Base-by-base conservation (phyloP, 495 filamentous ascomycete species). In the Penicillium simplicissimum region DNA sequence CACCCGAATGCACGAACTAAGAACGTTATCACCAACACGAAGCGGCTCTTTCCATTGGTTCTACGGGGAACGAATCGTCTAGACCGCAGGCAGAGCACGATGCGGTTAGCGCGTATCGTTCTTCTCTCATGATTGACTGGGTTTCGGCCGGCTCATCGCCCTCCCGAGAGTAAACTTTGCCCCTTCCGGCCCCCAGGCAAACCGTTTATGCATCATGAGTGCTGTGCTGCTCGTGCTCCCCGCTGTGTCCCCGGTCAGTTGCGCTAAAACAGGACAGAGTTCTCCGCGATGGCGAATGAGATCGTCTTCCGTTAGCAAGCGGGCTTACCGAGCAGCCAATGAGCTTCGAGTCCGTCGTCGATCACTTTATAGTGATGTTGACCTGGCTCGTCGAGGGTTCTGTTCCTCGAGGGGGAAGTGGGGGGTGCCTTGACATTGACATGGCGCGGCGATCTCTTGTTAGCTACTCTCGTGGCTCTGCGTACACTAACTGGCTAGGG, bases 31-130 rank as follows among this genome's bases (percentile, higher is more conserved):
- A 49, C 45, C 45, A 49, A 49, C 61, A 55, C 42, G n/a, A 19
- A 49, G 14, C 17, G 8, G 23, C 19, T 19, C 36, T 52, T 17
- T 8, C 45, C 0, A 66, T 66, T 62, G 59, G 63, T 21, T 13
- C 45, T 25, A 4, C 8, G 23, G 23, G 10, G 13, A 28, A 10
- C n/a, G 45, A 25, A 31, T 23, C 45, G 21, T 31, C 7, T 13
- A 5, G 23, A 8, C 42, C 13, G 7, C 19, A 45, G 8, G 42
- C 19, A n/a, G 8, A 9, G 23, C 31, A n/a, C 15, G n/a, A 58
- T 49, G 55, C 55, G 51, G 28, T 42, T 65, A 59, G 63, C 59
- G 55, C 36, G 58, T 61, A 23, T 56, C 42, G 25, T 33, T 33
- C 25, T 35, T 53, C 21, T n/a, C 36, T 11, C 43, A n/a, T 62